Percentiles rank a stretch among this genome's conserved stretches.
Conservation (phyloP, 2,329 filamentous ascomycete genomes). For the Fusarium brachygibbosum region DNA sequence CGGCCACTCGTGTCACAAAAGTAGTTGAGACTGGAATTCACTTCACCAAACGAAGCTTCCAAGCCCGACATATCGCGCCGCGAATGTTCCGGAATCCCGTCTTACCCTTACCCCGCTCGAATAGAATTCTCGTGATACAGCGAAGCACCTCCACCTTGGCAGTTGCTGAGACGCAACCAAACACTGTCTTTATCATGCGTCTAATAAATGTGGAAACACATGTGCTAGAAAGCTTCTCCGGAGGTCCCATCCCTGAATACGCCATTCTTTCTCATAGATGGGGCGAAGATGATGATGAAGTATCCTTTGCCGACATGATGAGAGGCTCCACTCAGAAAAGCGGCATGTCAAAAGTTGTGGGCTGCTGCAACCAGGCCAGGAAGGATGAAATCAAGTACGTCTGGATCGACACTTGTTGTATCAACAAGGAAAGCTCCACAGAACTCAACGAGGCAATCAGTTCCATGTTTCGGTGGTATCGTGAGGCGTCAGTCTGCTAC, state of each 20-base stretch:
- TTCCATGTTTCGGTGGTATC: conserved; percentile 21
- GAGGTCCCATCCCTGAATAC: conserved; percentile 1
- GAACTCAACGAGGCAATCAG: conserved; percentile 17
- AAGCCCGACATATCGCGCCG: too few relatives aligned
- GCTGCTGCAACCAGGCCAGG: background rate
- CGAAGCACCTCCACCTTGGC: too few relatives aligned
- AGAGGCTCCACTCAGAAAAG: background rate
- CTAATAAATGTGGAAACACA: conserved; percentile 6
- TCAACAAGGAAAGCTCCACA: conserved; percentile 14
- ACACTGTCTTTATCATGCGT: background rate
- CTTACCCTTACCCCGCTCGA: too few relatives aligned
- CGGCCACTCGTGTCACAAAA: too few relatives aligned
- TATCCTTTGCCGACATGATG: background rate
- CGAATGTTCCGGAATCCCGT: too few relatives aligned
- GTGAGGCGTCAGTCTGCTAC: background rate
- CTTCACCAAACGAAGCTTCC: too few relatives aligned
- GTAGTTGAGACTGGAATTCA: too few relatives aligned
- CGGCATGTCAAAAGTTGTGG: background rate
- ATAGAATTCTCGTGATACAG: too few relatives aligned
- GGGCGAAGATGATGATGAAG: background rate
- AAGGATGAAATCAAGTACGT: background rate
- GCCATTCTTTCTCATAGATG: conserved; percentile 18
- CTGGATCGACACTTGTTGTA: conserved; percentile 22
- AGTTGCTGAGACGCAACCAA: too few relatives aligned
- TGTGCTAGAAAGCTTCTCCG: conserved; percentile 1